These are phyloP conservation scores for Quercus variabilis DNA, from an alignment of 306 rosid species.

Conservation along the genomic window DNA sequence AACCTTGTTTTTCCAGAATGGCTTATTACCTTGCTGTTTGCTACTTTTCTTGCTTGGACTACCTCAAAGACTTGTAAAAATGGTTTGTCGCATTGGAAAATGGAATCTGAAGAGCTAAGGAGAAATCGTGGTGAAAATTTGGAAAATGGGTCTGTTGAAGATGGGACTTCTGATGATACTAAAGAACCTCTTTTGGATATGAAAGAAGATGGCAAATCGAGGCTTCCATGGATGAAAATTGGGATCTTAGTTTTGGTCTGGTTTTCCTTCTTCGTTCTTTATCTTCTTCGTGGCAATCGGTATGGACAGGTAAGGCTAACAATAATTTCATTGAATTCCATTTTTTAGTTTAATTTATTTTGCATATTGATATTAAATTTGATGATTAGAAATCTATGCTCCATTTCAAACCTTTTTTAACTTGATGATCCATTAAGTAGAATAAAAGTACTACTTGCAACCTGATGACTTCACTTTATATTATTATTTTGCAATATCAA, in stretches of 20 bases:
- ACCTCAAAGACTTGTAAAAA: constrained; percentile 64
- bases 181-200: constrained; percentile 47
- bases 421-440: neutral
- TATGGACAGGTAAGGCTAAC: constrained; percentile 50
- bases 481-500: neutral
- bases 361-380: neutral
- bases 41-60: constrained; percentile 80
- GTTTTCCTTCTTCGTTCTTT: constrained; percentile 64
- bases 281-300: constrained; percentile 76
- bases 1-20: constrained; percentile 85
- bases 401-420: neutral
- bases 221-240: constrained; percentile 67
- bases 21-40: constrained; percentile 66
- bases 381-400: neutral
- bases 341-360: neutral
- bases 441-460: neutral
- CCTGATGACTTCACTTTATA: too few species aligned
- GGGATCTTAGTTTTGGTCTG: constrained; percentile 63
- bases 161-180: constrained; percentile 3
- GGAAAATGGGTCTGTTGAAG: constrained; percentile 32
- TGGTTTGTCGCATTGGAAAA: constrained; percentile 57
- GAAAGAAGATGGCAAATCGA: constrained; percentile 13
- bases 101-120: constrained; percentile 51
- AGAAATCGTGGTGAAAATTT: constrained; percentile 24
- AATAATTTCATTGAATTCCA: neutral